A percentile compares a stretch with the other conserved stretches of the same genome.
phyloP scores from a whole-genome alignment of 352 stramenopile species.

The Phytophthora colocasiae region DNA sequence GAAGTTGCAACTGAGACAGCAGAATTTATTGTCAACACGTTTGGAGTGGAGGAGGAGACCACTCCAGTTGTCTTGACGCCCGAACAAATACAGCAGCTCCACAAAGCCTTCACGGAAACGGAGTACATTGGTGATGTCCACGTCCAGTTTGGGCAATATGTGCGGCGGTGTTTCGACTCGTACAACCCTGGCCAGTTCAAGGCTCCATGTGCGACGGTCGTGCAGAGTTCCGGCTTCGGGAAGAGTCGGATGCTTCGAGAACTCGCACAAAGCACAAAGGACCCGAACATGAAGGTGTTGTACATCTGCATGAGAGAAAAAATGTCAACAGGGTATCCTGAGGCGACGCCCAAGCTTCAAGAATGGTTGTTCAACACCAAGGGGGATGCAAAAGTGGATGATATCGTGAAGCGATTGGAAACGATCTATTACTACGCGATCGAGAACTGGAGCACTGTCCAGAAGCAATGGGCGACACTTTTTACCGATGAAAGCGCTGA shows the following conservation, averaged over 20 bases:
- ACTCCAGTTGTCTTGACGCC: no score
- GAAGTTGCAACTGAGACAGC: no score
- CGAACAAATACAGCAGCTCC: slow-evolving; percentile 2
- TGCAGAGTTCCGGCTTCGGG: slow-evolving; percentile 29
- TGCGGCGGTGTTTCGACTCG: no score
- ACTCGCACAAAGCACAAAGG: neutral
- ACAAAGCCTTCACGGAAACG: no score
- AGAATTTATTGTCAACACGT: no score
- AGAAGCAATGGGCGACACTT: neutral
- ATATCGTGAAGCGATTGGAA: neutral
- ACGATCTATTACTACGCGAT: slow-evolving; percentile 8
- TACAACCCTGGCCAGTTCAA: neutral
- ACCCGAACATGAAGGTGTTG: slow-evolving; percentile 6
- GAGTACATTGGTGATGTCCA: no score
- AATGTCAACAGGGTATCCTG: slow-evolving; percentile 11
- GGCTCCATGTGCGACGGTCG: slow-evolving; percentile 3
- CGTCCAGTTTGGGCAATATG: no score
- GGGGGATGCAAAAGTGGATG: neutral
- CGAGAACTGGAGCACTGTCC: slow-evolving; percentile 3
- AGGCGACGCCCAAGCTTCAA: neutral
- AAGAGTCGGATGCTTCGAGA: slow-evolving; percentile 18
- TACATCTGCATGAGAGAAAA: slow-evolving; percentile 1
- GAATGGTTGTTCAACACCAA: neutral
- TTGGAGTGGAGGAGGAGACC: no score
- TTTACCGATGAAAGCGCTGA: neutral